Base-by-base conservation (phyloP, 306 rosid genomes). In the Acacia melanoxylon region DNA sequence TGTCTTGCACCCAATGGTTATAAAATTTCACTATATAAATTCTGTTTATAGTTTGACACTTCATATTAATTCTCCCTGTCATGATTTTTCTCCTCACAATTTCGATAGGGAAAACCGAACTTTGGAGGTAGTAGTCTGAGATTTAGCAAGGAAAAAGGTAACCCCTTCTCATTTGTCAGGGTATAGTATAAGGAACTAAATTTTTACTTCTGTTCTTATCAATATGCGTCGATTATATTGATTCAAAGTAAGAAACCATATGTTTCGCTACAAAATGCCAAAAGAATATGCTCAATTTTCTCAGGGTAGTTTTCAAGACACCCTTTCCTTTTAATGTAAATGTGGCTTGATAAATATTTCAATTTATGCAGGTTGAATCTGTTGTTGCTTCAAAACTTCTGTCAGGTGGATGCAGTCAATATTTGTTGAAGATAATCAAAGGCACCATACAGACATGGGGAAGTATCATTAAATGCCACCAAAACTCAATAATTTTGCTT, bases 91-190 rank as follows among this genome's bases (percentile, higher is more conserved):
- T 10, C 51, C 25, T 42, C 25, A 20, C 19, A 45, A 71, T 71
- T 44, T 79, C 45, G 76, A 27, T 81, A 90, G 99, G 90, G 84
- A 52, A 92, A 86, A 27, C 35, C 79, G 80, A 87, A 81, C 75
- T 73, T 88, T 82, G 86, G 92, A 83, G 79, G 82, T 35, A 78
- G 72, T 41, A 29, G 76, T 76, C 73, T 86, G 86, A 84, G 91
- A 83, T 87, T 89, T 45, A 76, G 70, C 81, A 89, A 75, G 69
- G 92, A 70, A 29, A 80, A 77, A 80, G 27, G 42, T 74, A 80
- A 83, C 41, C 82, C 81, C 25, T 78, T 88, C 49, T 4, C 87
- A 8, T 85, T 86, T 77, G 54, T 81, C 5, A 84, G 72, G 91
- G 97, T 95, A 71, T 22, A 63, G 4, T 71, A 24, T 15, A 3